These are phyloP conservation scores for Taiozyma sp. DNA, from an alignment of 1,139 yeast genomes.

Conservation along the genomic window DNA sequence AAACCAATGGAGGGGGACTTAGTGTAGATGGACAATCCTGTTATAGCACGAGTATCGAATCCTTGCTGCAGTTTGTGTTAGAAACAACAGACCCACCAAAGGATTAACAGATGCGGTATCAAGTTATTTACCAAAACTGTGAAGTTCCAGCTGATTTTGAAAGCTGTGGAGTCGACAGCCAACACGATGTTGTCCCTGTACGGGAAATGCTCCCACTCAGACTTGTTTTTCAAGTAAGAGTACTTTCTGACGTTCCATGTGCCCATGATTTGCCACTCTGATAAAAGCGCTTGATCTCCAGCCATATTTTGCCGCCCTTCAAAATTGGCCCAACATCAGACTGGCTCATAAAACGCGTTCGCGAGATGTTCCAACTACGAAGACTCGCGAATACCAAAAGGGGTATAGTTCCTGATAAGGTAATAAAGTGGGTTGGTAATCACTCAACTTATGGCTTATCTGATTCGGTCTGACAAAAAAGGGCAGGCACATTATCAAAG, in stretches of 20 bases:
- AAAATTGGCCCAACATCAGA: background rate
- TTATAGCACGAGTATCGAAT: background rate
- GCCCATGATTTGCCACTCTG: background rate
- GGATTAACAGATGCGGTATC: background rate
- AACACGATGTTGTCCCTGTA: background rate
- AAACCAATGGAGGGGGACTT: conserved; percentile 20
- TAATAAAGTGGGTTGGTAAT: background rate
- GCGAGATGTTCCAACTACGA: background rate
- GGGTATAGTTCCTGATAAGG: background rate
- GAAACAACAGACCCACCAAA: background rate
- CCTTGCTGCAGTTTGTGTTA: background rate
- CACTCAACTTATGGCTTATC: background rate
- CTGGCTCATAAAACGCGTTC: background rate
- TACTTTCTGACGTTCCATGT: background rate
- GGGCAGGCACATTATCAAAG: background rate
- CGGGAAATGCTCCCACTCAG: conserved; percentile 1
- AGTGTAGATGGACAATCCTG: conserved; percentile 8
- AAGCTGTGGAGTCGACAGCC: background rate
- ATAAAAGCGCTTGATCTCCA: background rate
- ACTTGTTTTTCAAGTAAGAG: background rate
- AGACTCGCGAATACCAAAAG: background rate
- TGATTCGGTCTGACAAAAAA: background rate
- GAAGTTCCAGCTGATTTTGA: conserved; percentile 17
- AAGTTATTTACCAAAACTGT: conserved; percentile 11
- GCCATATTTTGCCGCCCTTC: background rate